Base-by-base conservation (phyloP, 148 eudicot genomes). In the Mesembryanthemum crystallinum region DNA sequence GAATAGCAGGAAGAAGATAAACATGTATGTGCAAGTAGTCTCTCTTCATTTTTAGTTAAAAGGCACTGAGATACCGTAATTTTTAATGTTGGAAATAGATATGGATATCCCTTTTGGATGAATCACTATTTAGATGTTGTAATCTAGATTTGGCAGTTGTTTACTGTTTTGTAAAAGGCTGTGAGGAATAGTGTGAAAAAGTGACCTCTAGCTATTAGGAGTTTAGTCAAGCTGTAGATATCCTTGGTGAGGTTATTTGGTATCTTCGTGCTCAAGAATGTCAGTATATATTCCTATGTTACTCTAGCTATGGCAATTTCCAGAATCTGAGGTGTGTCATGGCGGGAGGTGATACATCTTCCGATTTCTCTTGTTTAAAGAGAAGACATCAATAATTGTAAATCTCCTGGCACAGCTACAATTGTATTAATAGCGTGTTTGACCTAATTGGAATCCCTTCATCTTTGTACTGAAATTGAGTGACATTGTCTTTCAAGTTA, bases 391-490 rank as follows among this genome's bases (percentile, higher is more conserved):
- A 37, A 33, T 18, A 64, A n/a, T 33, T 64, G 4, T 21, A 67
- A 20, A 25, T 39, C 61, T 52, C 59, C 29, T 42, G 25, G 32
- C 24, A 37, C 20, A 64, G 39, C 64, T 25, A 29, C 33, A 54
- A 23, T 45, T 35, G 49, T 55, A 66, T 43, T 21, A 45, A 63
- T 12, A 66, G 18, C 29, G 8, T 14, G 12, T n/a, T 58, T 60
- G 57, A 32, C 43, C 7, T 47, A 25, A 47, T 14, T 32, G 24
- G 62, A 67, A 21, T 76, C 39, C 15, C 17, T 69, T 30, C 24
- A 43, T 9, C 64, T 78, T 49, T 51, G 51, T 49, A 72, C 7
- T 42, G 32, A 73, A 68, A 60, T 47, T 62, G 20, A 10, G 71
- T 65, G 25, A 59, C 58, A n/a, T 25, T 73, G 30, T 21, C 71